These are phyloP conservation scores for Pestalotiopsis sp. DNA, from an alignment of 2,329 filamentous ascomycete species.

Conservation along the genomic window DNA sequence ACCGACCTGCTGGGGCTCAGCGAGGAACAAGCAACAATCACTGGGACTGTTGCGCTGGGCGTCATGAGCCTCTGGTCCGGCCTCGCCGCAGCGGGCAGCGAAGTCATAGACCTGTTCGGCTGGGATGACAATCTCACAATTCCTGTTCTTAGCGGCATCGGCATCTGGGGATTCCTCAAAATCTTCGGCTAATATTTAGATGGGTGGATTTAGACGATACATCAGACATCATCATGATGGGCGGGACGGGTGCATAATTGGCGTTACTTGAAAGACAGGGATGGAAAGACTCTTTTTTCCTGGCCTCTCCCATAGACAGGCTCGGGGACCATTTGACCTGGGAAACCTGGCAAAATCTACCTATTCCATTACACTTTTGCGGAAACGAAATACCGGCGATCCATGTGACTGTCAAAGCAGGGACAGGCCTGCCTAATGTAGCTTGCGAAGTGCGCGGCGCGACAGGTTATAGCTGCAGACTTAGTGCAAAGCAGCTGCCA, in stretches of 20 bases:
- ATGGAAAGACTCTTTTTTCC: slow-evolving; percentile 1
- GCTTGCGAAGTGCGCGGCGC: slow-evolving; percentile 14
- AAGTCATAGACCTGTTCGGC: slow-evolving; percentile 87
- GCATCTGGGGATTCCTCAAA: slow-evolving; percentile 90
- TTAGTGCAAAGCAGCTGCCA: background rate
- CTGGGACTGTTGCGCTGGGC: slow-evolving; percentile 73
- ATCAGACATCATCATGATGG: background rate
- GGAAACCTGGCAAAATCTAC: slow-evolving; percentile 8
- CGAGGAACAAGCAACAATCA: slow-evolving; percentile 61
- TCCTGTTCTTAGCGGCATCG: slow-evolving; percentile 84
- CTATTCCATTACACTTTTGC: background rate
- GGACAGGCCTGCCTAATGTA: slow-evolving; percentile 13
- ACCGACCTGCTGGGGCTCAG: slow-evolving; percentile 65
- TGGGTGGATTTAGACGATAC: background rate
- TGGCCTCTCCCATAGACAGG: background rate
- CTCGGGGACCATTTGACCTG: background rate
- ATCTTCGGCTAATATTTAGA: slow-evolving; percentile 65
- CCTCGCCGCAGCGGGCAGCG: slow-evolving; percentile 84
- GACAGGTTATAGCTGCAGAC: slow-evolving; percentile 9
- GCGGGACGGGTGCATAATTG: slow-evolving; percentile 1
- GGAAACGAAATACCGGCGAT: background rate
- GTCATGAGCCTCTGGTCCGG: slow-evolving; percentile 86
- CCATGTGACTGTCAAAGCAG: background rate
- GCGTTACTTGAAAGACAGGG: slow-evolving; percentile 4
- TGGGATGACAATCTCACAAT: slow-evolving; percentile 99